phyloP scores from a whole-genome alignment of 1,284 basidiomycete genomes.

The Ganoderma boninense region DNA sequence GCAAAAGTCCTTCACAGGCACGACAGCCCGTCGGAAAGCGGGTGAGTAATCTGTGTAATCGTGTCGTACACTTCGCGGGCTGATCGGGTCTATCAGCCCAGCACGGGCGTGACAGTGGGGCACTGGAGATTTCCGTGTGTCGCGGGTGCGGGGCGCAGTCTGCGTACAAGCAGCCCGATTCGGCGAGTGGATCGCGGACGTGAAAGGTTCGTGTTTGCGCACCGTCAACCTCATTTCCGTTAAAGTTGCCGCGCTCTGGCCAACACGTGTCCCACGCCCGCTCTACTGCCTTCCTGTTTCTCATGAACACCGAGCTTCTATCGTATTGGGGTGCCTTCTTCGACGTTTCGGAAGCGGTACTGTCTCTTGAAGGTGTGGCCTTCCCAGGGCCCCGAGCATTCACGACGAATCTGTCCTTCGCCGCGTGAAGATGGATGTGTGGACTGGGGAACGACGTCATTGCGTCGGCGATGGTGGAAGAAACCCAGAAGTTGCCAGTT shows the following conservation, averaged over 20 bases:
- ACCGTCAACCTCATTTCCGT: conserved; percentile 12
- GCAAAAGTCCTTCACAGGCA: not conserved
- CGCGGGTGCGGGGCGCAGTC: conserved; percentile 11
- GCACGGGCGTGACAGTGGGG: not conserved
- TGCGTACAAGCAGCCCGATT: conserved; percentile 9
- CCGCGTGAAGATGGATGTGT: conserved; percentile 5
- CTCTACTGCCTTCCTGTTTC: conserved; percentile 1
- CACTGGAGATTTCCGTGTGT: not conserved
- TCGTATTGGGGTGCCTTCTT: conserved; percentile 2
- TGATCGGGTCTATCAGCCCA: not conserved
- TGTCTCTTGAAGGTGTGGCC: conserved; percentile 1
- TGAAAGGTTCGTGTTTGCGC: conserved; percentile 14
- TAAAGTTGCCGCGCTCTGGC: not conserved
- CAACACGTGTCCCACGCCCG: conserved; percentile 1
- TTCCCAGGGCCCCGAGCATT: not conserved
- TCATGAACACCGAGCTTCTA: conserved; percentile 4
- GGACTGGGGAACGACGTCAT: not conserved
- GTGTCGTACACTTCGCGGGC: conserved; percentile 3
- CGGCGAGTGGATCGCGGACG: conserved; percentile 9
- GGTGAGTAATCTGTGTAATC: not conserved
- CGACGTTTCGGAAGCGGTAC: conserved; percentile 6
- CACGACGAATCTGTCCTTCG: not conserved
- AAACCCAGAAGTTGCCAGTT: conserved; percentile 6
- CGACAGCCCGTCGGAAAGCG: not conserved
- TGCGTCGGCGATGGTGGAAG: not conserved